phyloP scores from a whole-genome alignment of 208 protist genomes.

The Naegleria fowleri region DNA sequence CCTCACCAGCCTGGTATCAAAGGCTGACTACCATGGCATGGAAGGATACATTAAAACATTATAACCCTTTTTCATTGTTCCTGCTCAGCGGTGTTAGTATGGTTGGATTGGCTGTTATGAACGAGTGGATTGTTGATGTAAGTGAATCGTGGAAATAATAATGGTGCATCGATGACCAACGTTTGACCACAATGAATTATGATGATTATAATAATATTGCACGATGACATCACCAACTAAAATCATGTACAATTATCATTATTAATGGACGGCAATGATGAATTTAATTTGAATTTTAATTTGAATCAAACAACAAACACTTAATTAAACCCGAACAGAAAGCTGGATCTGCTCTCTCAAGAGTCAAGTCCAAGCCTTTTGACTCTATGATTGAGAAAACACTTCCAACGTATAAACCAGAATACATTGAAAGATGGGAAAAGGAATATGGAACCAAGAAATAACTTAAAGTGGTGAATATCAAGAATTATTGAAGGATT shows the following conservation, averaged over 20 bases:
- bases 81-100: not conserved
- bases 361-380: too few species aligned
- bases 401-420: not conserved
- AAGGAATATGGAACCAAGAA: not conserved
- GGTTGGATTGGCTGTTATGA: not conserved
- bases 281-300: not conserved
- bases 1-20: not conserved
- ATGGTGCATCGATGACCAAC: not conserved
- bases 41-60: not conserved
- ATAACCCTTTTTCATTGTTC: not conserved
- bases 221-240: not conserved
- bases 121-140: not conserved
- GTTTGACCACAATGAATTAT: not conserved
- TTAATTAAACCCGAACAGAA: too few species aligned
- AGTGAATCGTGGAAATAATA: not conserved
- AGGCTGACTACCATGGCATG: not conserved
- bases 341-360: too few species aligned
- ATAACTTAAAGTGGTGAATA: not conserved
- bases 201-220: not conserved
- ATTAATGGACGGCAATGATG: not conserved
- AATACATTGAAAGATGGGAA: conserved; percentile 11
- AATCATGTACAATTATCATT: not conserved
- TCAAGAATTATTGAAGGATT: not conserved
- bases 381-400: not conserved
- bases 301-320: too few species aligned